Conservation (phyloP, 306 rosid genomes). For the Prunus campanulata region DNA sequence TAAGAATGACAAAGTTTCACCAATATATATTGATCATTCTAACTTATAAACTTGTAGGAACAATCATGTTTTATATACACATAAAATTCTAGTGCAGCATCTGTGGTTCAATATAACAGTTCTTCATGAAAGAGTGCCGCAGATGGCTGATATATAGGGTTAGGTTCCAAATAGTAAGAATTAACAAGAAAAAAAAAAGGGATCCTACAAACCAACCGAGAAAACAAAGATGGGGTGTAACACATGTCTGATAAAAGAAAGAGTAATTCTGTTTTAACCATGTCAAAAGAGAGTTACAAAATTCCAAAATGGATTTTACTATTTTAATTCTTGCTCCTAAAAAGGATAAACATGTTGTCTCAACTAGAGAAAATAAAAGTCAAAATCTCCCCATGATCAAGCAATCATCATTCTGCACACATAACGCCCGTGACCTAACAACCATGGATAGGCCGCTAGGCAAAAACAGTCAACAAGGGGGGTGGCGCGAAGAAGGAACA, state of each 20-base stretch:
- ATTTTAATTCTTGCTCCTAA: not conserved
- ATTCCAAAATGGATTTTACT: not conserved
- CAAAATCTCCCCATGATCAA: not conserved
- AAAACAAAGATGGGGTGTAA: not conserved
- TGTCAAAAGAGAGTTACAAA: not conserved
- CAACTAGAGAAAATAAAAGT: slow-evolving; percentile 1
- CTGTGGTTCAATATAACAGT: not conserved
- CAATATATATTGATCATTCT: not conserved
- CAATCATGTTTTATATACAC: not conserved
- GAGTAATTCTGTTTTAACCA: not conserved
- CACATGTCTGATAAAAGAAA: not conserved
- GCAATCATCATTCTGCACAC: not conserved
- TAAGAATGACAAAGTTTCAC: not conserved
- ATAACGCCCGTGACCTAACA: not conserved
- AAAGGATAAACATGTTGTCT: not conserved
- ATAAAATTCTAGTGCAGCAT: not conserved
- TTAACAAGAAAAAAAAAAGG: not conserved
- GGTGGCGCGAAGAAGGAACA: not conserved
- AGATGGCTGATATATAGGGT: not conserved
- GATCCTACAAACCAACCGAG: not conserved
- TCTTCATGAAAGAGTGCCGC: not conserved
- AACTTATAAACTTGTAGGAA: not conserved
- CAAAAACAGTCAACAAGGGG: not conserved
- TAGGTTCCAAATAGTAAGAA: not conserved
- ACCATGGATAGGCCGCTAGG: not conserved